Conservation (phyloP, 2,329 filamentous ascomycete genomes). For the Hymenoscyphus infarciens region DNA sequence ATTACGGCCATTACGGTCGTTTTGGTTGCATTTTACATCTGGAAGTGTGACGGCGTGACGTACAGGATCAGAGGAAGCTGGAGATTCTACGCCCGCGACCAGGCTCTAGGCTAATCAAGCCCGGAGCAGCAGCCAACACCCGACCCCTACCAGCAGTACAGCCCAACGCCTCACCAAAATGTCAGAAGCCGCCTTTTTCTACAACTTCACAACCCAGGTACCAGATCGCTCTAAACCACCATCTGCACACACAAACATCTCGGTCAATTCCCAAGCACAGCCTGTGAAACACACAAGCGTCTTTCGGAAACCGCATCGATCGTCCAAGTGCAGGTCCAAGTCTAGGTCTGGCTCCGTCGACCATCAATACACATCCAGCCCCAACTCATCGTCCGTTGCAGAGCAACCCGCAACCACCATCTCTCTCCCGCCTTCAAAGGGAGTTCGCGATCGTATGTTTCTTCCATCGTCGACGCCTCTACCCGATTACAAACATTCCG, state of each 20-base stretch:
- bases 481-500: constrained; percentile 31
- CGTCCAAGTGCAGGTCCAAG: constrained; percentile 1
- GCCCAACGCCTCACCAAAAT: constrained; percentile 15
- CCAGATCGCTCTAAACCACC: constrained; percentile 25
- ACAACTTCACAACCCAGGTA: constrained; percentile 24
- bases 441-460: constrained; percentile 29
- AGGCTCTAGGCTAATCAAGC: background rate
- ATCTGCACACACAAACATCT: constrained; percentile 27
- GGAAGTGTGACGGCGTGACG: background rate
- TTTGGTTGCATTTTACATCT: background rate
- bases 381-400: background rate
- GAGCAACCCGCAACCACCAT: background rate
- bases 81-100: background rate
- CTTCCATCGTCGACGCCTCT: constrained; percentile 32
- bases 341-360: background rate
- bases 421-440: background rate
- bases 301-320: constrained; percentile 15
- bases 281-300: constrained; percentile 17
- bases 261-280: constrained; percentile 22
- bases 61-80: background rate
- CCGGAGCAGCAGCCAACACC: background rate
- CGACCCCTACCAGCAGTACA: background rate
- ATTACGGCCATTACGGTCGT: background rate
- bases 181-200: constrained; percentile 30
- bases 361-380: background rate